Base-by-base conservation (phyloP, 305 asterid genomes). In the Nicotiana rustica region DNA sequence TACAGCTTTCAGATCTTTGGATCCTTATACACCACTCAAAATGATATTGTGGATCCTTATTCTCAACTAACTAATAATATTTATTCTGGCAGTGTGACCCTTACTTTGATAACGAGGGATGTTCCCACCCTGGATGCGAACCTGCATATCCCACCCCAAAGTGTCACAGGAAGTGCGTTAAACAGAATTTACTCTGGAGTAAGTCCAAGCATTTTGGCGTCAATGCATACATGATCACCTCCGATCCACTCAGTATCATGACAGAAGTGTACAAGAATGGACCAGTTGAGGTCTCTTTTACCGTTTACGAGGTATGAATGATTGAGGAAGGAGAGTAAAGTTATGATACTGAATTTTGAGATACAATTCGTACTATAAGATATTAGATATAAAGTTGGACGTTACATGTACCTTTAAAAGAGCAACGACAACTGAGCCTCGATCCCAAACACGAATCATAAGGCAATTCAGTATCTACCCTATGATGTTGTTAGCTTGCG, bases 111-210 rank as follows among this genome's bases (percentile, higher is more conserved):
- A 88, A 83, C 21, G 79, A 21, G 70, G 99, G 99, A 79, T 96
- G 99, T 88, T 90, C 98, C 41, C 99, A 96, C 85, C 99, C 99
- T 67, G 99, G 98, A 77, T 94, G 99, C 47, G 97, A 94, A 86
- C 97, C 97, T 83, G 91, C 52, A 17, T 96, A 87, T 85, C 97
- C 97, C 77, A 94, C 99, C 35, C 99, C 99, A 15, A 86, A 84
- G 85, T 96, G 99, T 49, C 84, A 78, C 82, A 86, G 84, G 85
- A 92, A 85, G 85, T 96, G 99, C 80, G 86, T 88, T 56, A 91
- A 88, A 18, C 82, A 86, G 85, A 96, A 96, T 90, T 83, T 91
- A 76, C 87, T 86, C 68, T 96, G 99, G 99, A 38, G 19, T 56
- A 61, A 88, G 57, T 87, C 97, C 25, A 96, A 96, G 90, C 99